phyloP scores from a whole-genome alignment of 345 rosid species.

The Corchorus capsularis region DNA sequence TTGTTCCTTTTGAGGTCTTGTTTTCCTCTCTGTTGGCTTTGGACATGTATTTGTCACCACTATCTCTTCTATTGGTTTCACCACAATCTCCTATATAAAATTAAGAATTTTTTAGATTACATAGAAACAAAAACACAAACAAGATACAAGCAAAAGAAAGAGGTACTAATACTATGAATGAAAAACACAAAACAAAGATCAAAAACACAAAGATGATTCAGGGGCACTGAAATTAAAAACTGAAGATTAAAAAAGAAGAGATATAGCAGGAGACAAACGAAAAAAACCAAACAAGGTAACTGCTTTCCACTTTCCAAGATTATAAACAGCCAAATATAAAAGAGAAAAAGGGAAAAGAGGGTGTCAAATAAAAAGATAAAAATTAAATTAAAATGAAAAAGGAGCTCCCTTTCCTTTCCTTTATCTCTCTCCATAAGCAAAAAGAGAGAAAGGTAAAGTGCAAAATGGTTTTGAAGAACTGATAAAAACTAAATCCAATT shows the following conservation, averaged over 20 bases:
- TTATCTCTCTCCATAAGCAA: slow-evolving; percentile 27
- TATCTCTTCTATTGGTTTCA: slow-evolving; percentile 87
- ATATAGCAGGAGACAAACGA: slow-evolving; percentile 32
- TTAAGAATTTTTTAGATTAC: too few species aligned
- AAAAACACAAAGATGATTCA: slow-evolving; percentile 19
- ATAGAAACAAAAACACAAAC: background rate
- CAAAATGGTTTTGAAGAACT: slow-evolving; percentile 27
- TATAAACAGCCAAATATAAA: slow-evolving; percentile 28
- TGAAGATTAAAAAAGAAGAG: slow-evolving; percentile 2
- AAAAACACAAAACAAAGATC: slow-evolving; percentile 22
- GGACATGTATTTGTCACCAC: slow-evolving; percentile 66
- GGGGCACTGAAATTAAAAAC: slow-evolving; percentile 13
- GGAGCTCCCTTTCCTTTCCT: background rate
- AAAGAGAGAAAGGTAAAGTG: slow-evolving; percentile 57
- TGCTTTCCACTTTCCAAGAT: slow-evolving; percentile 34
- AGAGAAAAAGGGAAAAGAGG: background rate
- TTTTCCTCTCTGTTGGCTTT: slow-evolving; percentile 58
- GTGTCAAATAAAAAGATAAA: background rate
- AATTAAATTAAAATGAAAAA: background rate
- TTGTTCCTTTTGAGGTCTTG: slow-evolving; percentile 79
- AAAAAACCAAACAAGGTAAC: slow-evolving; percentile 33
- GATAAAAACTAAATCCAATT: slow-evolving; percentile 41
- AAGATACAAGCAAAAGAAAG: slow-evolving; percentile 5
- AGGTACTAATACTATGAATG: background rate
- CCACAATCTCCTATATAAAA: slow-evolving; percentile 67